phyloP scores from a whole-genome alignment of 2,329 filamentous ascomycete genomes.

The Curvularia verruculosa region DNA sequence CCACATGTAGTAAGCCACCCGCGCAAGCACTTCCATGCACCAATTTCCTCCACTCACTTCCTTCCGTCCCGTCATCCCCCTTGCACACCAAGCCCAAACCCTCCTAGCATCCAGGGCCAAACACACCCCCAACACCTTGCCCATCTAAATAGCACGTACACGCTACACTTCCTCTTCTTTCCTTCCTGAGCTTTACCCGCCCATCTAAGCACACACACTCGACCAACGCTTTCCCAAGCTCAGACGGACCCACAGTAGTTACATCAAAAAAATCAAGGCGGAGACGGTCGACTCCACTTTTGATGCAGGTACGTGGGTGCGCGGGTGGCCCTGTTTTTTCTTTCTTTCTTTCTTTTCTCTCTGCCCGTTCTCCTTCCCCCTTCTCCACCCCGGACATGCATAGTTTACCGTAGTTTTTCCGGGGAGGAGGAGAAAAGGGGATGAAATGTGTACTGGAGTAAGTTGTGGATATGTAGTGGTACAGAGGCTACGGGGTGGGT shows the following conservation, averaged over 20 bases:
- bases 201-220: no score
- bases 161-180: no score
- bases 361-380: neutral
- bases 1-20: neutral
- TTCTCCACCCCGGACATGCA: neutral
- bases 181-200: no score
- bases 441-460: neutral
- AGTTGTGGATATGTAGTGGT: neutral
- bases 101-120: no score
- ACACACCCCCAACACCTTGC: no score
- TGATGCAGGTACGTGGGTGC: neutral
- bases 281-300: neutral
- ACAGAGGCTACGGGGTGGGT: neutral
- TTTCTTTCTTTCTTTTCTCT: neutral
- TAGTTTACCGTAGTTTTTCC: neutral
- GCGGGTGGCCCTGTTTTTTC: neutral
- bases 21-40: neutral
- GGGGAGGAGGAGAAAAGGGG: neutral
- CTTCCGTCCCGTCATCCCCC: neutral
- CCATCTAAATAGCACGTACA: no score
- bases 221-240: no score
- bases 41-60: neutral
- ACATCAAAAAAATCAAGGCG: neutral
- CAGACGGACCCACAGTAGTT: no score
- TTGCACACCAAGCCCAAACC: neutral